Evolutionary conservation across 441 rosid species (phyloP).

Genomic region (Codiaeum variegatum): DNA sequence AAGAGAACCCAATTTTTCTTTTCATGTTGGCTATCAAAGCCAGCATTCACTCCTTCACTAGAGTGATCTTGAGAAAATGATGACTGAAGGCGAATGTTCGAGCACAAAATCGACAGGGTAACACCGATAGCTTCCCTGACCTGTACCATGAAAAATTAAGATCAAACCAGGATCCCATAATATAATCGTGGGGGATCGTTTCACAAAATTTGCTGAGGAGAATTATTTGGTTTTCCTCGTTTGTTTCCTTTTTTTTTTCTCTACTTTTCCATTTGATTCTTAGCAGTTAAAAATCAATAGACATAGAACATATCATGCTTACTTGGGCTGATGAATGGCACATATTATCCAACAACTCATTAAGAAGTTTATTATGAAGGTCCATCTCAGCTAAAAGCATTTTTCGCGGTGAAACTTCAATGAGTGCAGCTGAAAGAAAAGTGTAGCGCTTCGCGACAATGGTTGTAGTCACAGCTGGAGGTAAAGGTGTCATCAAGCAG

Average conservation of each 20-base stretch:
- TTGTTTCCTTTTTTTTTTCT: neutral
- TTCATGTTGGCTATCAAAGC: constrained; percentile 38
- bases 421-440: constrained; percentile 88
- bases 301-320: constrained; percentile 30
- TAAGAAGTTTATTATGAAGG: constrained; percentile 66
- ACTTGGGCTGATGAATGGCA: constrained; percentile 98
- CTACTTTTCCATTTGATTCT: neutral
- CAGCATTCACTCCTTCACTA: constrained; percentile 40
- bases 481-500: constrained; percentile 76
- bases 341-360: constrained; percentile 83
- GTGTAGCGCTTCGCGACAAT: constrained; percentile 94
- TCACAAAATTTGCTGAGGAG: neutral
- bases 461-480: constrained; percentile 78
- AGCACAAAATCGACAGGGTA: constrained; percentile 79
- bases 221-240: neutral
- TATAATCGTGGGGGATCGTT: neutral
- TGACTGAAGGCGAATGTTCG: constrained; percentile 77
- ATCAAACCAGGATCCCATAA: constrained; percentile 15
- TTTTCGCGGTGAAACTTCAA: constrained; percentile 83
- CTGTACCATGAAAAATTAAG: constrained; percentile 40
- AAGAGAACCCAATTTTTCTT: constrained; percentile 63
- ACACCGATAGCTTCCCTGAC: constrained; percentile 96
- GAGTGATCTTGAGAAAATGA: constrained; percentile 44
- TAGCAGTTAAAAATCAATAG: neutral
- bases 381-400: constrained; percentile 77